Evolutionary conservation across 2,329 filamentous ascomycete species (phyloP).

Genomic region (Fonsecaea nubica): DNA sequence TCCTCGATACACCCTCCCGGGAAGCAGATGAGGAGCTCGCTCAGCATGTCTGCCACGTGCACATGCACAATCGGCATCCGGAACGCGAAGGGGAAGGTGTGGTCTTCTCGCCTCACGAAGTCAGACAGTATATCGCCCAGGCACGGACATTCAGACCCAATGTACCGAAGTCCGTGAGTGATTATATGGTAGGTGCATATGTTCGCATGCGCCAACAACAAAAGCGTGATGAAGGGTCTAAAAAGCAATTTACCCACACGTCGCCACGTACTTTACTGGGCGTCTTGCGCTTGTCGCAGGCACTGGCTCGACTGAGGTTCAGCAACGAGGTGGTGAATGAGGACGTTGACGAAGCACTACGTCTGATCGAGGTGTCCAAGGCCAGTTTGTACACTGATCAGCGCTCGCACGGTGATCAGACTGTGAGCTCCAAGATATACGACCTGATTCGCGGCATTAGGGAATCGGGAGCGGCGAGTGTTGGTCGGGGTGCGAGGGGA

Average conservation of each 20-base stretch:
- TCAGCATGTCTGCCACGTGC: slow-evolving; percentile 92
- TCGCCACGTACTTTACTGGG: slow-evolving; percentile 92
- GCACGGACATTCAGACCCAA: slow-evolving; percentile 87
- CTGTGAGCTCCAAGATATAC: slow-evolving; percentile 88
- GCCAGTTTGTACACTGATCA: slow-evolving; percentile 80
- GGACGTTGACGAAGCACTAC: slow-evolving; percentile 93
- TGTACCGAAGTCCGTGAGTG: slow-evolving; percentile 82
- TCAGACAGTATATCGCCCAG: slow-evolving; percentile 93
- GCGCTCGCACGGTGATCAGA: slow-evolving; percentile 70
- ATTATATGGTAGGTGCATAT: slow-evolving; percentile 97
- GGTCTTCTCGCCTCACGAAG: slow-evolving; percentile 91
- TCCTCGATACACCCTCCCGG: slow-evolving; percentile 89
- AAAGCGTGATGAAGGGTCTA: slow-evolving; percentile 86
- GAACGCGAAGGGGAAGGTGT: slow-evolving; percentile 71
- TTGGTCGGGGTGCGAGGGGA: slow-evolving; percentile 69
- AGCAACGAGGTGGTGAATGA: slow-evolving; percentile 82
- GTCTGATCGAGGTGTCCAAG: slow-evolving; percentile 91
- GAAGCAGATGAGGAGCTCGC: slow-evolving; percentile 92
- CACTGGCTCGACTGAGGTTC: slow-evolving; percentile 89
- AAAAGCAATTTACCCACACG: slow-evolving; percentile 92
- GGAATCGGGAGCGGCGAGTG: slow-evolving; percentile 79
- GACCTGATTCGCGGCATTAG: slow-evolving; percentile 89
- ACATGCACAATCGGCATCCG: slow-evolving; percentile 95
- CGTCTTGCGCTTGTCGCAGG: slow-evolving; percentile 90
- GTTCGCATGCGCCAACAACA: slow-evolving; percentile 92